phyloP scores from a whole-genome alignment of 1,139 yeast genomes.

The Nakaseomyces delphensis region DNA sequence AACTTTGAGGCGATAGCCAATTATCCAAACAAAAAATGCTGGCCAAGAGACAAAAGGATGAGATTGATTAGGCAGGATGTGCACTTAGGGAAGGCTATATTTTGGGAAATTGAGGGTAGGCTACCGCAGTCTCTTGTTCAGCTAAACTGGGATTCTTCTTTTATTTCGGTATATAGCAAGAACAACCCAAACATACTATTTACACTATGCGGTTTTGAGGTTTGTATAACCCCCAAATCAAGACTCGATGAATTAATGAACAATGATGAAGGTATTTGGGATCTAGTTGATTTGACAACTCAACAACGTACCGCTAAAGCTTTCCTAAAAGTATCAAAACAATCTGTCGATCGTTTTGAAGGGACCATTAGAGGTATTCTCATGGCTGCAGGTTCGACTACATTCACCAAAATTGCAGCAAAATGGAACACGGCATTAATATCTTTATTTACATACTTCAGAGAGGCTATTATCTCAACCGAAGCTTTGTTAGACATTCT shows the following conservation, averaged over 20 bases:
- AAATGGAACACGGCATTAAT: slow-evolving; percentile 94
- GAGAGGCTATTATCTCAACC: slow-evolving; percentile 89
- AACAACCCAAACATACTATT: slow-evolving; percentile 85
- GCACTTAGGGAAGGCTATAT: slow-evolving; percentile 81
- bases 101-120: slow-evolving; percentile 81
- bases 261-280: slow-evolving; percentile 84
- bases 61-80: slow-evolving; percentile 86
- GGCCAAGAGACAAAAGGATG: slow-evolving; percentile 95
- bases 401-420: slow-evolving; percentile 89
- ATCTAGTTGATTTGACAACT: slow-evolving; percentile 57
- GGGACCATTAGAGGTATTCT: slow-evolving; percentile 81
- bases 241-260: slow-evolving; percentile 47
- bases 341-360: slow-evolving; percentile 70
- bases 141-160: slow-evolving; percentile 72
- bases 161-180: slow-evolving; percentile 79
- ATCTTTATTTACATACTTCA: slow-evolving; percentile 75
- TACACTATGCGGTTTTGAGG: slow-evolving; percentile 92
- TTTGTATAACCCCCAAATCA: slow-evolving; percentile 70
- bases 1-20: slow-evolving; percentile 81
- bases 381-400: slow-evolving; percentile 93
- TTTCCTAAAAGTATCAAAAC: slow-evolving; percentile 70
- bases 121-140: slow-evolving; percentile 68
- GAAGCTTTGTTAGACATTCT: slow-evolving; percentile 68
- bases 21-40: slow-evolving; percentile 80
- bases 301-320: slow-evolving; percentile 90